A percentile compares a stretch with the other conserved stretches of the same genome.
Evolutionary conservation across 306 rosid genomes (phyloP).

Genomic region (Gillenia trifoliata): DNA sequence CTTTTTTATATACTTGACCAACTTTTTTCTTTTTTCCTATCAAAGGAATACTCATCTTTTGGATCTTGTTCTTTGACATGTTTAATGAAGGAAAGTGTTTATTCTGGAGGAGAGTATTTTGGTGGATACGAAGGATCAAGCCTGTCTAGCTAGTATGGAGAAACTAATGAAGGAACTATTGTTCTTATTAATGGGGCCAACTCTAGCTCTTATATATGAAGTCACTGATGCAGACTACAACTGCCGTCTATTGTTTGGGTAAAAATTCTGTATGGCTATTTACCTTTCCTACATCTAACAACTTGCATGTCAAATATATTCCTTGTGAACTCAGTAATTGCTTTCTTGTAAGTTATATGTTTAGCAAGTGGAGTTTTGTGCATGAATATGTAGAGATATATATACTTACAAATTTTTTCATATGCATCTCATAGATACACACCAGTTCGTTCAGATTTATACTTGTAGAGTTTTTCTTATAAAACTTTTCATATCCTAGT

Average conservation of each 20-base stretch:
- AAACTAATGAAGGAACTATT: constrained; percentile 68
- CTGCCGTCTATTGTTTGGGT: constrained; percentile 85
- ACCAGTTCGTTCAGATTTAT: constrained; percentile 91
- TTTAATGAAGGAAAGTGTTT: constrained; percentile 50
- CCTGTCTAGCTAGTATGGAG: constrained; percentile 85
- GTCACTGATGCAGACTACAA: constrained; percentile 79
- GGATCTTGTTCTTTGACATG: constrained; percentile 16
- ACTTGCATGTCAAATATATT: background rate
- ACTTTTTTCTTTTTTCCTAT: no score
- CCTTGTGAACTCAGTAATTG: background rate
- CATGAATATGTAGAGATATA: background rate
- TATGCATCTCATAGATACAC: constrained; percentile 50
- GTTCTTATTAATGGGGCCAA: constrained; percentile 59
- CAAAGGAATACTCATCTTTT: no score
- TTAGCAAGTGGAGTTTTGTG: no score
- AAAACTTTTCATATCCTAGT: no score
- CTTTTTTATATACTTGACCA: constrained; percentile 1
- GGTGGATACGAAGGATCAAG: constrained; percentile 95
- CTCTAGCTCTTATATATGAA: constrained; percentile 55
- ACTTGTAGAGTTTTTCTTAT: no score
- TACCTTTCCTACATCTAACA: background rate
- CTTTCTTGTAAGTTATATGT: no score
- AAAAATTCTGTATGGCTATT: constrained; percentile 16
- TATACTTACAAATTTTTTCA: background rate
- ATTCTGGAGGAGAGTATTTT: constrained; percentile 90